A percentile compares a stretch with the other conserved stretches of the same genome.
Conservation (phyloP, 371 early-diverging fungal species). For the Saksenaea oblongispora region DNA sequence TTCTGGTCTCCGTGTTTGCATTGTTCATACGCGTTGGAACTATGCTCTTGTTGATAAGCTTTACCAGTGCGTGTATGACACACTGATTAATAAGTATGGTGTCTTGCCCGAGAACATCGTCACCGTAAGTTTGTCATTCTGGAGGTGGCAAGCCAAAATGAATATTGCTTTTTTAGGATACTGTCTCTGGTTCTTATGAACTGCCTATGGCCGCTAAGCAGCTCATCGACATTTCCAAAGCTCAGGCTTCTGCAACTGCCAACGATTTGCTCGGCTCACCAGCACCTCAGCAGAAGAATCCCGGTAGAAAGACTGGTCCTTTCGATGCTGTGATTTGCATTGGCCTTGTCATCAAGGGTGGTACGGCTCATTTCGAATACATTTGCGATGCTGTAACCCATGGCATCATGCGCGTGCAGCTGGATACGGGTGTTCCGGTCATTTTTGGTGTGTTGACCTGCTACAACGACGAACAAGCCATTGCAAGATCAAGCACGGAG, state of each 20-base stretch:
- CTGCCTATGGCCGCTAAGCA: slow-evolving; percentile 89
- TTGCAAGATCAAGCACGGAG: slow-evolving; percentile 75
- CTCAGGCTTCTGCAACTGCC: slow-evolving; percentile 56
- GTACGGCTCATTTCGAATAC: slow-evolving; percentile 98
- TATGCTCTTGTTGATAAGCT: slow-evolving; percentile 77
- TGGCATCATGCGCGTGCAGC: slow-evolving; percentile 90
- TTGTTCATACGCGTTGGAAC: slow-evolving; percentile 97
- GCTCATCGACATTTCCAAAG: slow-evolving; percentile 69
- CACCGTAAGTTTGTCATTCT: slow-evolving; percentile 38
- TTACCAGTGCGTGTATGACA: slow-evolving; percentile 70
- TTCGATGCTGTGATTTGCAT: slow-evolving; percentile 92
- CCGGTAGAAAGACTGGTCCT: slow-evolving; percentile 49
- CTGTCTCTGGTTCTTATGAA: slow-evolving; percentile 94
- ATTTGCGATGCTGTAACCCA: slow-evolving; percentile 90
- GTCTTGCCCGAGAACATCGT: slow-evolving; percentile 76
- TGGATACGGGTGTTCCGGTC: slow-evolving; percentile 87
- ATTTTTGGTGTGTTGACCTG: slow-evolving; percentile 97
- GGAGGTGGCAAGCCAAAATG: background rate
- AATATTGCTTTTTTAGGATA: slow-evolving; percentile 34
- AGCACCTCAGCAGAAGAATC: slow-evolving; percentile 14
- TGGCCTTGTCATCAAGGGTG: slow-evolving; percentile 96
- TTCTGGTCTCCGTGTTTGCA: slow-evolving; percentile 71
- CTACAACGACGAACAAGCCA: slow-evolving; percentile 90
- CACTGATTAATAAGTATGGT: slow-evolving; percentile 63
- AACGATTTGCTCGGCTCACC: slow-evolving; percentile 58